phyloP scores from a whole-genome alignment of 768 basidiomycete species.

The Tulasnella sp. region DNA sequence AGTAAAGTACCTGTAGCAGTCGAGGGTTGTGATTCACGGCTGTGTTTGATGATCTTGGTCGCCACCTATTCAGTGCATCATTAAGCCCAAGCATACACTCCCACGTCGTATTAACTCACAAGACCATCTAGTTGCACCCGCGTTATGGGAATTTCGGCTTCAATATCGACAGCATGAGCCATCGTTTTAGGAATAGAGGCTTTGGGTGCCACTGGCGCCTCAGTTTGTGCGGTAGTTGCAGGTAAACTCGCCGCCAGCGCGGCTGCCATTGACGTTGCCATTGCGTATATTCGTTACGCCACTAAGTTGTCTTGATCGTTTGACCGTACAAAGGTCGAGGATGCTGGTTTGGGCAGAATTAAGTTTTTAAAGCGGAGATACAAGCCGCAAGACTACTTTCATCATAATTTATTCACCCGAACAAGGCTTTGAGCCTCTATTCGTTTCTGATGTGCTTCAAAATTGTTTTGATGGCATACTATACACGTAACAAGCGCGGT shows the following conservation, averaged over 20 bases:
- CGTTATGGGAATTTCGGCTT: constrained; percentile 72
- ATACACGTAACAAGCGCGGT: no score
- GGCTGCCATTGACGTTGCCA: constrained; percentile 85
- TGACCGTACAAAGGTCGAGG: no score
- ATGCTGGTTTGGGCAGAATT: no score
- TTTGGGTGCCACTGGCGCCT: constrained; percentile 42
- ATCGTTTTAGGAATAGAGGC: constrained; percentile 86
- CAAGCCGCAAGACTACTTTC: no score
- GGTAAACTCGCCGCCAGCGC: constrained; percentile 77
- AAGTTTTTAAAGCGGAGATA: no score
- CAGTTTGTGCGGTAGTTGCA: constrained; percentile 38
- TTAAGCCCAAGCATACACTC: constrained; percentile 15
- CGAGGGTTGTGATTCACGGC: constrained; percentile 53
- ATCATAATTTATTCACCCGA: no score
- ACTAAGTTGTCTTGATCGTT: no score
- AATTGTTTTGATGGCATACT: no score
- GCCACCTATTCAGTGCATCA: constrained; percentile 48
- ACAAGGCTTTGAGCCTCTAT: no score
- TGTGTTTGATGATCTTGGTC: constrained; percentile 87
- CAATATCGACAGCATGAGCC: constrained; percentile 86
- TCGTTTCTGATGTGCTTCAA: no score
- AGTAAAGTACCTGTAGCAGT: constrained; percentile 73
- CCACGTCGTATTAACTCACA: constrained; percentile 37
- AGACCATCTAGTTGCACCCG: constrained; percentile 75
- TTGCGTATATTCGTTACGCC: no score